phyloP scores from a whole-genome alignment of 106 monocot genomes.

The Phalaenopsis equestris region DNA sequence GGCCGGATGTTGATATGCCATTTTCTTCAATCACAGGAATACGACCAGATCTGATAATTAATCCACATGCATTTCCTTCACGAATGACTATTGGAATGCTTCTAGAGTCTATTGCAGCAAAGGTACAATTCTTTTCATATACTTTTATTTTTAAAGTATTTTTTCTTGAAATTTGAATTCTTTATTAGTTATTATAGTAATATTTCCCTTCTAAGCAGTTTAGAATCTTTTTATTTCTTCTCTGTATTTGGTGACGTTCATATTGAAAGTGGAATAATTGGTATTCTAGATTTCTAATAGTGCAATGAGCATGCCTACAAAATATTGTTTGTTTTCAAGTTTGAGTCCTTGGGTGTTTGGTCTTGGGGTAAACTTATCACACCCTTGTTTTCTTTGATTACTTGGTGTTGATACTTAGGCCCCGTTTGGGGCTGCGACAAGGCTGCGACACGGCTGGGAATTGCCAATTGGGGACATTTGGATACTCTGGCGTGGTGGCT shows the following conservation, averaged over 20 bases:
- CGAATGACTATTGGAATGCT: constrained; percentile 99
- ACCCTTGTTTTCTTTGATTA: not conserved
- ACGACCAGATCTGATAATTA: constrained; percentile 95
- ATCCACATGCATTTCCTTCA: constrained; percentile 99
- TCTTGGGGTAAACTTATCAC: not conserved
- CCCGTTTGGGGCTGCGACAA: too few relatives aligned
- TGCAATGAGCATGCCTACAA: not conserved
- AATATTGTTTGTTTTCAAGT: not conserved
- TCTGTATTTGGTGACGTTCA: not conserved
- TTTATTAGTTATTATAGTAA: not conserved
- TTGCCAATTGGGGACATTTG: too few relatives aligned
- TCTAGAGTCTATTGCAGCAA: constrained; percentile 94
- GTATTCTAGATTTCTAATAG: not conserved
- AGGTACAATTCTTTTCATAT: constrained; percentile 39
- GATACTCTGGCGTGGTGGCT: too few relatives aligned
- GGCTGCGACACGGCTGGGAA: too few relatives aligned
- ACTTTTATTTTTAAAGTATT: not conserved
- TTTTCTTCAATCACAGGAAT: constrained; percentile 92
- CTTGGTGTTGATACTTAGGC: not conserved
- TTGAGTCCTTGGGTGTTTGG: not conserved
- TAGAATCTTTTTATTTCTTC: not conserved
- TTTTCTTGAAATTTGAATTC: not conserved
- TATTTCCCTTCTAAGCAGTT: not conserved
- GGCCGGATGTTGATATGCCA: constrained; percentile 99
- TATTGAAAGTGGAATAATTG: not conserved